Evolutionary conservation across 768 basidiomycete genomes (phyloP).

Genomic region (Boletus vermiculosoides): DNA sequence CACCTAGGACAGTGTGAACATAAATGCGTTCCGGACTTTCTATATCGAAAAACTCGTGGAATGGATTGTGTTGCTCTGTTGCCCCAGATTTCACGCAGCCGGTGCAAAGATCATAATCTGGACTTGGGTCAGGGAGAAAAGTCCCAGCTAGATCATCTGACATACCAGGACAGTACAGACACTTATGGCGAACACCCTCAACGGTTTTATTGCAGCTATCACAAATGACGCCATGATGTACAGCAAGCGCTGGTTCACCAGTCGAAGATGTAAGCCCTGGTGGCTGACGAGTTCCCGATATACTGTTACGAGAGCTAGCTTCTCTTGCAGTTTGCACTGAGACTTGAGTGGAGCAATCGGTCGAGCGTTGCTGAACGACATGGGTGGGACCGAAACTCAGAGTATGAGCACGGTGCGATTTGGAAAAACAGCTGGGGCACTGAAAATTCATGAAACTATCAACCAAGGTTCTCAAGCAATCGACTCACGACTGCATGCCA

Average conservation of each 20-base stretch:
- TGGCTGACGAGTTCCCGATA: background rate
- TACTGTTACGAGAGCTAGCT: background rate
- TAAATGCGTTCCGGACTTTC: conserved; percentile 61
- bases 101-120: conserved; percentile 75
- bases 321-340: background rate
- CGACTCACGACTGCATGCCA: conserved; percentile 33
- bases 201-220: conserved; percentile 60
- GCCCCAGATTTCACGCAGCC: conserved; percentile 49
- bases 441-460: conserved; percentile 14
- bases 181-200: conserved; percentile 73
- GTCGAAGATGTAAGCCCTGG: background rate
- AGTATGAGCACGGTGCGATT: conserved; percentile 29
- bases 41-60: conserved; percentile 73
- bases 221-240: conserved; percentile 63
- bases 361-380: conserved; percentile 22
- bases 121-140: background rate
- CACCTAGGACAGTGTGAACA: conserved; percentile 55
- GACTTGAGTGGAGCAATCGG: background rate
- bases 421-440: conserved; percentile 30
- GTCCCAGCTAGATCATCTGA: background rate
- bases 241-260: conserved; percentile 1
- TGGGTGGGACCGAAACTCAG: conserved; percentile 34
- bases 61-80: conserved; percentile 54
- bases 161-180: conserved; percentile 70
- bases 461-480: background rate